Evolutionary conservation across 495 filamentous ascomycete species (phyloP).

Genomic region (Haplographium delicatum): DNA sequence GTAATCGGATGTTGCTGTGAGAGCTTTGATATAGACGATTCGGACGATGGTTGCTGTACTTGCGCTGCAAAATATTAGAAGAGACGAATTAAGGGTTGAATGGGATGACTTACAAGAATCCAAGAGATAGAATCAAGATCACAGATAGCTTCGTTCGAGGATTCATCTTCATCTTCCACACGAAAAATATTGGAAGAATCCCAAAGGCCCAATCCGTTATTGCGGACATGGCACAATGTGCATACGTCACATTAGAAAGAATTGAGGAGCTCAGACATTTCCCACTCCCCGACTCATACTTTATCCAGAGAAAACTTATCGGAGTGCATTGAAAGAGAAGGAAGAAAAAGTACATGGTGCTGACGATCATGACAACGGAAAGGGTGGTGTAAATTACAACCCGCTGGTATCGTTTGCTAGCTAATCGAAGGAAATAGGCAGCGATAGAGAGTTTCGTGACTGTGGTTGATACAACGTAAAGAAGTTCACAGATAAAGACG

Average conservation of each 20-base stretch:
- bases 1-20: slow-evolving; percentile 24
- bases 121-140: slow-evolving; percentile 30
- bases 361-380: slow-evolving; percentile 27
- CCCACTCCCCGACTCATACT: slow-evolving; percentile 17
- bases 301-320: slow-evolving; percentile 31
- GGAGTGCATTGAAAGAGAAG: slow-evolving; percentile 41
- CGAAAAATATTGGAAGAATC: slow-evolving; percentile 37
- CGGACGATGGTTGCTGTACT: slow-evolving; percentile 33
- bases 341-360: slow-evolving; percentile 33
- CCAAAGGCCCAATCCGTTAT: slow-evolving; percentile 37
- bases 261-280: slow-evolving; percentile 21
- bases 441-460: slow-evolving; percentile 39
- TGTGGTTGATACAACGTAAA: slow-evolving; percentile 32
- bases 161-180: slow-evolving; percentile 38
- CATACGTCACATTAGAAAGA: slow-evolving; percentile 28
- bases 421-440: slow-evolving; percentile 39
- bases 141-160: slow-evolving; percentile 31
- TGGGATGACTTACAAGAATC: slow-evolving; percentile 26
- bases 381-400: slow-evolving; percentile 30
- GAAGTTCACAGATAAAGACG: slow-evolving; percentile 30
- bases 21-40: slow-evolving; percentile 30
- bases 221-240: slow-evolving; percentile 23
- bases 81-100: slow-evolving; percentile 1
- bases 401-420: slow-evolving; percentile 31
- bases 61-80: slow-evolving; percentile 11